phyloP scores from a whole-genome alignment of 768 basidiomycete species.

The Cystofilobasidium capitatum region DNA sequence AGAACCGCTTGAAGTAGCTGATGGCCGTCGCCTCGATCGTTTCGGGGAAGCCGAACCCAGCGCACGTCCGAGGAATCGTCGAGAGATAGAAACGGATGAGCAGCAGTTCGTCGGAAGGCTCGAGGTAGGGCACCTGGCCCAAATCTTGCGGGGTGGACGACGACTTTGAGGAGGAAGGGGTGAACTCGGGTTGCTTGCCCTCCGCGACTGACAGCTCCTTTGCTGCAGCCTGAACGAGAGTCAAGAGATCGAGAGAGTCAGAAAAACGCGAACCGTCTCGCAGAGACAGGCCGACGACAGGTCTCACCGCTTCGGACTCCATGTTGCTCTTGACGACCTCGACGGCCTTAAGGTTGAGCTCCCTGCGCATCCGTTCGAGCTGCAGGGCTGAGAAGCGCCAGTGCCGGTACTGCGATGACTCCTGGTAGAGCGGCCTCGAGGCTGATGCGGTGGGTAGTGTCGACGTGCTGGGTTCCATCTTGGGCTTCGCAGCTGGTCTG shows the following conservation, averaged over 20 bases:
- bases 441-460: neutral
- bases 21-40: slow-evolving; percentile 88
- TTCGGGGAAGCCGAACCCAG: slow-evolving; percentile 76
- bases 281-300: neutral
- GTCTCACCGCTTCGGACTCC: slow-evolving; percentile 63
- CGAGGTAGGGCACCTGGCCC: slow-evolving; percentile 60
- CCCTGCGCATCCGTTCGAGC: slow-evolving; percentile 52
- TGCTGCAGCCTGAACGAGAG: neutral
- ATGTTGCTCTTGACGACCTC: slow-evolving; percentile 65
- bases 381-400: slow-evolving; percentile 77
- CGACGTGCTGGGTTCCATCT: too few species aligned
- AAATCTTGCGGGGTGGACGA: slow-evolving; percentile 43
- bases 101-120: slow-evolving; percentile 69
- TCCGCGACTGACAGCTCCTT: neutral
- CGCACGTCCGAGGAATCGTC: slow-evolving; percentile 76
- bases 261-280: neutral
- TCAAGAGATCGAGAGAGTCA: neutral
- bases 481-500: too few species aligned
- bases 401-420: slow-evolving; percentile 50
- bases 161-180: slow-evolving; percentile 30
- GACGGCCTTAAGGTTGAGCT: slow-evolving; percentile 67
- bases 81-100: slow-evolving; percentile 81
- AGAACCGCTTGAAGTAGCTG: slow-evolving; percentile 89
- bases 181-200: slow-evolving; percentile 2
- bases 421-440: slow-evolving; percentile 52